Evolutionary conservation across 148 eudicot species (phyloP), one percentile per base, ranked within the genome.

Genomic region (Linanthus parryae): DNA sequence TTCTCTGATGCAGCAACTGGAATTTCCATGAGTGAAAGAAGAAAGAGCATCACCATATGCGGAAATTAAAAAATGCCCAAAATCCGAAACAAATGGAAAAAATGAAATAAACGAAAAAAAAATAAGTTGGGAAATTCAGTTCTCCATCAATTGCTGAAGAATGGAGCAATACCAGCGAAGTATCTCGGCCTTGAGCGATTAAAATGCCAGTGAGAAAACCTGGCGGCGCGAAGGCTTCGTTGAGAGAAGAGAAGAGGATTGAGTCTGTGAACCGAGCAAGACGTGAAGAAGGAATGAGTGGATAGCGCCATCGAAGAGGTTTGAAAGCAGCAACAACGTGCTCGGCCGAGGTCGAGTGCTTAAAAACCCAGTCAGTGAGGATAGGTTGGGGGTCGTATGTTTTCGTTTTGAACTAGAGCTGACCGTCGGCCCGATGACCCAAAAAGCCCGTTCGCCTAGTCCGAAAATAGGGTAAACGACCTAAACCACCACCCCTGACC

Each of bases 1-100:
- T 73, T 73, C 17, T 68, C 65, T 23, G 73, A 72, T 45, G 77
- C 79, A 45, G 79, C 76, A 71, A 71, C 90, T 79, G 83, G 54
- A 71, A 56, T 56, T 31, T 30, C 23, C 65, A 67, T 10, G 9
- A 28, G 29, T 43, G 22, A 15, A 25, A 28, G 23, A 18, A 31
- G 28, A 31, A 13, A 16, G 36, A 33, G 20, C n/a, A n/a, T n/a
- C n/a, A n/a, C n/a, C n/a, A n/a, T n/a, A n/a, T n/a, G n/a, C n/a
- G n/a, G n/a, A n/a, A n/a, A n/a, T n/a, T n/a, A n/a, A n/a, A n/a
- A n/a, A n/a, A n/a, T n/a, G n/a, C n/a, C n/a, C n/a, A 18, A 8
- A 1, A 20, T 43, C 19, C 23, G 34, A 22, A 3, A 30, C 27
- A 34, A 50, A 44, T 8, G 12, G 3, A 53, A 12, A 21, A 18